phyloP scores from a whole-genome alignment of 495 filamentous ascomycete species.

The Penicillium dipodomyicola region DNA sequence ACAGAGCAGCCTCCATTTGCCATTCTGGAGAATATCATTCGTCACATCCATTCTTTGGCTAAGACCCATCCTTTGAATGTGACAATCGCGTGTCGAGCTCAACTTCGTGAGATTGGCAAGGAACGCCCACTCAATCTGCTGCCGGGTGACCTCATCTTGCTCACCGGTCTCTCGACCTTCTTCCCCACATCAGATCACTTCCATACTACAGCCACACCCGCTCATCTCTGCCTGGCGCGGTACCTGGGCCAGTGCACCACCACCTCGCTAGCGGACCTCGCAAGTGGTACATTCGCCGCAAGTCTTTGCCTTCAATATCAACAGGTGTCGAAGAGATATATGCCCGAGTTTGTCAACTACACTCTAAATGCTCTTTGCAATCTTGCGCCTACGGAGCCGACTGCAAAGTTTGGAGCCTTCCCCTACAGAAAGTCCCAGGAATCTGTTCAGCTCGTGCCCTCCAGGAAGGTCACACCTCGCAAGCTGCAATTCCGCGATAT shows the following conservation, averaged over 20 bases:
- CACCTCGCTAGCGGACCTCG: constrained; percentile 58
- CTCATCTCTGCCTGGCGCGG: constrained; percentile 72
- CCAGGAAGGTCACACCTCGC: constrained; percentile 26
- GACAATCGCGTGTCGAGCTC: constrained; percentile 69
- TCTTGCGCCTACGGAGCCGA: constrained; percentile 55
- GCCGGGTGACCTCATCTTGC: constrained; percentile 71
- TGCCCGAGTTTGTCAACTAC: constrained; percentile 86
- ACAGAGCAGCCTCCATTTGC: constrained; percentile 51
- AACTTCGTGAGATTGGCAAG: constrained; percentile 63
- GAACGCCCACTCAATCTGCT: constrained; percentile 58
- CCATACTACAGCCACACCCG: constrained; percentile 87
- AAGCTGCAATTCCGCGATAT: constrained; percentile 57
- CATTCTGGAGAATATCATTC: constrained; percentile 65
- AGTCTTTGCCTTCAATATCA: constrained; percentile 81
- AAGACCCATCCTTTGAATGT: constrained; percentile 77
- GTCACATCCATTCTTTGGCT: constrained; percentile 82
- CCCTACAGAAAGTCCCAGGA: constrained; percentile 57
- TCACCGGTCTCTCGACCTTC: constrained; percentile 78
- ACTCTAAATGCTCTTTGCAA: constrained; percentile 70
- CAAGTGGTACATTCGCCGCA: constrained; percentile 72
- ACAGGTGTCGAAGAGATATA: constrained; percentile 72
- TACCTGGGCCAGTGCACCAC: constrained; percentile 79
- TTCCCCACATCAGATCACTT: constrained; percentile 97
- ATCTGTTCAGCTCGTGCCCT: constrained; percentile 48
- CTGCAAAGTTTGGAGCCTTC: constrained; percentile 50